A percentile compares a stretch with the other conserved stretches of the same genome.
Evolutionary conservation across 2,329 filamentous ascomycete genomes (phyloP).

Genomic region (Bipolaris cookei): DNA sequence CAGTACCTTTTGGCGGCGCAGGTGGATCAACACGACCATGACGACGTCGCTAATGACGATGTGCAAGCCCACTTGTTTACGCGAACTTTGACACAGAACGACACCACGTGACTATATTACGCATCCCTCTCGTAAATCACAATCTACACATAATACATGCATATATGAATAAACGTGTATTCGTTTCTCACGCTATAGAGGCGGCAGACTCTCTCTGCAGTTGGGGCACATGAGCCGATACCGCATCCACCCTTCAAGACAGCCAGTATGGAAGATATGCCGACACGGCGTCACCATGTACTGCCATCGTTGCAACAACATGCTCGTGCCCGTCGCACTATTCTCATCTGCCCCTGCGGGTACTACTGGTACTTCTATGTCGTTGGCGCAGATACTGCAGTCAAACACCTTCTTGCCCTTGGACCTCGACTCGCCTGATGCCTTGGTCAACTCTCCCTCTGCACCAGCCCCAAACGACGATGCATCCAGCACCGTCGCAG

Average conservation of each 20-base stretch:
- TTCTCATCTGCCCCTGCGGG: constrained; percentile 52
- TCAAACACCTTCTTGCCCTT: constrained; percentile 73
- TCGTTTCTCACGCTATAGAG: constrained; percentile 64
- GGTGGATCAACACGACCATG: too few species aligned
- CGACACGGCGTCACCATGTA: constrained; percentile 99
- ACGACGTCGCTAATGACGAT: neutral
- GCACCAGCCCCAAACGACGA: constrained; percentile 18
- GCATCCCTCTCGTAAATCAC: too few species aligned
- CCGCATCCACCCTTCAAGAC: constrained; percentile 95
- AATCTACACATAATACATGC: neutral
- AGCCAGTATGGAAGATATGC: constrained; percentile 92
- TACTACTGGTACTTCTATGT: constrained; percentile 86
- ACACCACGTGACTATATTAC: neutral
- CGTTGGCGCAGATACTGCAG: constrained; percentile 93
- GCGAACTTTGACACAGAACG: neutral
- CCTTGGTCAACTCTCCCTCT: constrained; percentile 17
- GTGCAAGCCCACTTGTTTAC: constrained; percentile 11
- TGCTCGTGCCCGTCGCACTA: constrained; percentile 50
- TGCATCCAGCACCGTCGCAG: constrained; percentile 17
- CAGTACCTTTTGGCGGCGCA: neutral
- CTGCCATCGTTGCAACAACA: constrained; percentile 76
- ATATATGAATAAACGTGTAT: neutral
- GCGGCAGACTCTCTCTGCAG: constrained; percentile 86
- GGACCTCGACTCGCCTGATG: constrained; percentile 54
- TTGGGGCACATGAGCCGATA: constrained; percentile 93